Conservation (phyloP, 441 rosid species). For the Corymbia calophylla region DNA sequence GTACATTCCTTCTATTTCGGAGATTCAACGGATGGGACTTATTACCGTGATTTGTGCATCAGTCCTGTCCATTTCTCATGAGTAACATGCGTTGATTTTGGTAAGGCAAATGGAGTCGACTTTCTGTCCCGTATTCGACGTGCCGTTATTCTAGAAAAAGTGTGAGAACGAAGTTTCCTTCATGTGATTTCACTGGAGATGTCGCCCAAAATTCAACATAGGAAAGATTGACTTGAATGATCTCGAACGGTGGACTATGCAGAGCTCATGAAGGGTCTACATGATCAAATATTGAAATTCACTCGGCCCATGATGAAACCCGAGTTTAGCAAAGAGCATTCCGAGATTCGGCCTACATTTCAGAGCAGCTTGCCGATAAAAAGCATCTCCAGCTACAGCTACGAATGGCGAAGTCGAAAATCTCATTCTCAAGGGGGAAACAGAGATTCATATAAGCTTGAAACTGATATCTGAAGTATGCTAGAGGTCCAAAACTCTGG, state of each 20-base stretch:
- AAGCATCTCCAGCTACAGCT: background rate
- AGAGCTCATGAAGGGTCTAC: background rate
- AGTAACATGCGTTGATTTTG: background rate
- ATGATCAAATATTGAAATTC: background rate
- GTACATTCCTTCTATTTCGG: background rate
- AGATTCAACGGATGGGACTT: background rate
- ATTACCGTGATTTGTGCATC: background rate
- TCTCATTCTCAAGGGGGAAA: background rate
- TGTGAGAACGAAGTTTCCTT: background rate
- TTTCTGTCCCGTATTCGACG: background rate
- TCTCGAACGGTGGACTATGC: background rate
- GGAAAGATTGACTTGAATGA: background rate
- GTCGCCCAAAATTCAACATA: background rate
- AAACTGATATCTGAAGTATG: background rate
- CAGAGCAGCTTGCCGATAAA: background rate
- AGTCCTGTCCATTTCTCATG: background rate
- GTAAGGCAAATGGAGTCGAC: background rate
- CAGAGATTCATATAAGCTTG: background rate
- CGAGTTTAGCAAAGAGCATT: background rate
- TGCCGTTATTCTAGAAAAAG: too few relatives aligned
- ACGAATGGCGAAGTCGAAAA: background rate
- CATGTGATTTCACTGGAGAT: background rate
- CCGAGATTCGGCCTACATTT: background rate
- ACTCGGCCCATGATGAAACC: background rate
- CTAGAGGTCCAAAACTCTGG: background rate